Percentiles rank a stretch among this genome's conserved stretches.
Evolutionary conservation across 805 yeast genomes (phyloP).

Genomic region (Schizosaccharomyces cryophilus): DNA sequence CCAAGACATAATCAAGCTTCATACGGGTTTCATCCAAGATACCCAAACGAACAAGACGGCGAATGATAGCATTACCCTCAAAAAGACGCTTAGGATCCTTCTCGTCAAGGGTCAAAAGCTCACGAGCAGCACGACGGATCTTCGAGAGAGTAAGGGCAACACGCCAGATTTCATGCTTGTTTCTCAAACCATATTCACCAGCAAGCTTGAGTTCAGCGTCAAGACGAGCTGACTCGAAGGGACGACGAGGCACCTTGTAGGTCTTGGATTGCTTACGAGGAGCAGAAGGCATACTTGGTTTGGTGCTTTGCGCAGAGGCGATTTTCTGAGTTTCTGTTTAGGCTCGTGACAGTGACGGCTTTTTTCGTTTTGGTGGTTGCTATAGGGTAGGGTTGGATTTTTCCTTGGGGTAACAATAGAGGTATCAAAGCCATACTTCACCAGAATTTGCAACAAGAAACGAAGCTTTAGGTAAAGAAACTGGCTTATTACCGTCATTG

Average conservation of each 20-base stretch:
- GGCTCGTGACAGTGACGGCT: not conserved
- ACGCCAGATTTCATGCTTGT: slow-evolving; percentile 99
- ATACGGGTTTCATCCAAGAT: slow-evolving; percentile 96
- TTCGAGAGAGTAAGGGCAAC: slow-evolving; percentile 96
- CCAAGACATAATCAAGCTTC: slow-evolving; percentile 99
- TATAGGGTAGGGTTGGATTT: not conserved
- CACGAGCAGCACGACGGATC: slow-evolving; percentile 99
- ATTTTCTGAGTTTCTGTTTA: not conserved
- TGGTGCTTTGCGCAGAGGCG: not conserved
- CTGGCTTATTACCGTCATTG: no score
- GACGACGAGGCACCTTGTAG: slow-evolving; percentile 77
- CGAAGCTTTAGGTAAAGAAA: no score
- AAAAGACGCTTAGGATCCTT: slow-evolving; percentile 99
- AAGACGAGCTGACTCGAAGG: slow-evolving; percentile 78
- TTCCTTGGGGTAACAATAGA: no score
- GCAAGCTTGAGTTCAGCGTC: slow-evolving; percentile 98
- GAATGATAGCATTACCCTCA: slow-evolving; percentile 99
- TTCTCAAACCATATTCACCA: slow-evolving; percentile 98
- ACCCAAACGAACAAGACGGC: slow-evolving; percentile 98
- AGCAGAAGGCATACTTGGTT: slow-evolving; percentile 26
- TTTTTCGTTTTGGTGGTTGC: not conserved
- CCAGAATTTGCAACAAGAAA: no score
- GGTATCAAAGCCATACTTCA: no score
- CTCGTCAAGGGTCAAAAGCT: slow-evolving; percentile 97
- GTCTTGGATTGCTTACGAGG: slow-evolving; percentile 99